phyloP scores from a whole-genome alignment of 345 rosid genomes.

The Cardamine chenopodiifolia region DNA sequence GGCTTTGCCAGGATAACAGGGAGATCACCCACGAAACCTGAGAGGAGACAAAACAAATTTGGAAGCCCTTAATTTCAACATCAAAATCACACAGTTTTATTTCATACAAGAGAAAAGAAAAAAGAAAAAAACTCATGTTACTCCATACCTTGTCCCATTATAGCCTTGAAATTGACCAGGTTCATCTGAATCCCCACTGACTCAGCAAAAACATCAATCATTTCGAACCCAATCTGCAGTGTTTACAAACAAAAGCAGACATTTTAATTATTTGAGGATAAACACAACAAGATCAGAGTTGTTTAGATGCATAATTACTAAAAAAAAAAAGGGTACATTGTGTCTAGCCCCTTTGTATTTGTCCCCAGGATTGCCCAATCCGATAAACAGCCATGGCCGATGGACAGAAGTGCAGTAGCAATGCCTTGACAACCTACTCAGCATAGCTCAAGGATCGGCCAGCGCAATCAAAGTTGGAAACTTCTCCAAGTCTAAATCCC shows the following conservation, averaged over 20 bases:
- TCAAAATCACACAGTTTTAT: not conserved
- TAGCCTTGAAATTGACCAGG: constrained; percentile 62
- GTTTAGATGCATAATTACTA: not conserved
- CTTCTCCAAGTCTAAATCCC: constrained; percentile 3
- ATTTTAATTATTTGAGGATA: constrained; percentile 2
- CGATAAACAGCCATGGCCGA: constrained; percentile 80
- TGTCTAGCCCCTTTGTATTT: constrained; percentile 80
- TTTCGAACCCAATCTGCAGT: constrained; percentile 62
- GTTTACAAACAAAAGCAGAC: not conserved
- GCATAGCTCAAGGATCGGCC: constrained; percentile 22
- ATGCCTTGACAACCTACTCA: constrained; percentile 45
- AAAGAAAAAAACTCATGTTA: not conserved
- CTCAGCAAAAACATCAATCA: constrained; percentile 75
- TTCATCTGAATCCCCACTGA: constrained; percentile 59
- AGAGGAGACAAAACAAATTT: not conserved
- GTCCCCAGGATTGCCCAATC: constrained; percentile 90
- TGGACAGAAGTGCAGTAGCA: constrained; percentile 57
- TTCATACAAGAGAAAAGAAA: not conserved
- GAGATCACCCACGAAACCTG: constrained; percentile 62
- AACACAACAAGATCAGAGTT: not conserved
- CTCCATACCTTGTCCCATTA: constrained; percentile 66
- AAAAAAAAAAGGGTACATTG: constrained; percentile 75
- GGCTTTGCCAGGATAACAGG: constrained; percentile 77
- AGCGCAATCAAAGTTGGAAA: not conserved
- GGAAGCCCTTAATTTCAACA: constrained; percentile 1